These are phyloP conservation scores for Lentinula edodes DNA, from an alignment of 768 basidiomycete species.

Conservation along the genomic window DNA sequence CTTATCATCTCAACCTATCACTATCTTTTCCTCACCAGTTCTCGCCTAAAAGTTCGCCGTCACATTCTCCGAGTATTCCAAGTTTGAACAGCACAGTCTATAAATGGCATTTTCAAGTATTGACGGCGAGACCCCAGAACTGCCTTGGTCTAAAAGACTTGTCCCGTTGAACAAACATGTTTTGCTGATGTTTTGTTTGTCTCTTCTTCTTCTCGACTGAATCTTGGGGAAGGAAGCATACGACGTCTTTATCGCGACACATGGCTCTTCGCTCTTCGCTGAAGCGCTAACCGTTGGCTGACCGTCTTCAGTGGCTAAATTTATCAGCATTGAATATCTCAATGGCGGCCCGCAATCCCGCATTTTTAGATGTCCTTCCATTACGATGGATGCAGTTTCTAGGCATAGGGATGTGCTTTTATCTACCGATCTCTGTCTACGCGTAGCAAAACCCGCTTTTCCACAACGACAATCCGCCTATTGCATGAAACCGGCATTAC, in stretches of 20 bases:
- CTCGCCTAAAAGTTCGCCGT: too few species aligned
- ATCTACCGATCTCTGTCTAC: slow-evolving; percentile 42
- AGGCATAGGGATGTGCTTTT: slow-evolving; percentile 9
- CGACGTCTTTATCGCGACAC: slow-evolving; percentile 45
- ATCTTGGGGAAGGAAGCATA: slow-evolving; percentile 38
- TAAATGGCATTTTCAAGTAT: slow-evolving; percentile 25
- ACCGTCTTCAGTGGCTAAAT: neutral
- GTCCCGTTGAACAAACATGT: neutral
- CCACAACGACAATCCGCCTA: slow-evolving; percentile 36
- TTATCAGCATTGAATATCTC: slow-evolving; percentile 7
- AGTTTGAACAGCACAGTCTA: slow-evolving; percentile 26
- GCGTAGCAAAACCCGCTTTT: slow-evolving; percentile 40
- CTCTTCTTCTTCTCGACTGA: slow-evolving; percentile 43
- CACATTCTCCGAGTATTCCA: neutral
- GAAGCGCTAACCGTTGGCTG: slow-evolving; percentile 25
- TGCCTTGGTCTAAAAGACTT: slow-evolving; percentile 34
- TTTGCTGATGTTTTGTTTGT: slow-evolving; percentile 24
- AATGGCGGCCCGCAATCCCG: too few species aligned
- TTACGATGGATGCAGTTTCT: slow-evolving; percentile 14
- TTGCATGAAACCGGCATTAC: slow-evolving; percentile 43
- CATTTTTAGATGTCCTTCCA: slow-evolving; percentile 39
- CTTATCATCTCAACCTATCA: neutral
- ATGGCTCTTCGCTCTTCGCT: slow-evolving; percentile 25
- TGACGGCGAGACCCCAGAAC: slow-evolving; percentile 19
- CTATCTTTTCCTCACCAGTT: neutral